Percentiles rank a stretch among this genome's conserved stretches.
Conservation (phyloP, 2,329 filamentous ascomycete species). For the Stagonosporopsis chrysanthemi region DNA sequence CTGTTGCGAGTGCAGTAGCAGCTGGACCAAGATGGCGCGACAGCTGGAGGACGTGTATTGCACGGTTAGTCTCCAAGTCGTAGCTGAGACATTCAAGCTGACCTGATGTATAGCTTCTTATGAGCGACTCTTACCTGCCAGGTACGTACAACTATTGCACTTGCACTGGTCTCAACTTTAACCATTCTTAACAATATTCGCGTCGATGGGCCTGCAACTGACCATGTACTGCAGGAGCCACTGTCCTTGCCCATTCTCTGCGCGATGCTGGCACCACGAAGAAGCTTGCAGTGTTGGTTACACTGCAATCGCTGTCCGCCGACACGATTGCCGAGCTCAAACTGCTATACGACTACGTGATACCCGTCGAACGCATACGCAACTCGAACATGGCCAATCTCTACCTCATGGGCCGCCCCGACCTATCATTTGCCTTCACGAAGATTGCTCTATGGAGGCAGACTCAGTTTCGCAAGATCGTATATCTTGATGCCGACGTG, state of each 20-base stretch:
- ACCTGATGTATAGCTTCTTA: conserved; percentile 72
- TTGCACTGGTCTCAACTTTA: no score
- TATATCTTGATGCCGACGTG: conserved; percentile 94
- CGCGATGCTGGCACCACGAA: conserved; percentile 87
- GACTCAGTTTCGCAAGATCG: conserved; percentile 86
- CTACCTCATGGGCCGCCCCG: conserved; percentile 87
- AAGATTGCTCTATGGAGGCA: conserved; percentile 96
- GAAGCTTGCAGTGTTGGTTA: conserved; percentile 85
- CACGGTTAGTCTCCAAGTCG: conserved; percentile 59
- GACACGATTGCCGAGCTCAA: conserved; percentile 80
- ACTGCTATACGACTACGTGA: conserved; percentile 86
- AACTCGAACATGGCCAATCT: conserved; percentile 83
- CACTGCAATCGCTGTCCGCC: conserved; percentile 76
- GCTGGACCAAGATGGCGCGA: conserved; percentile 39
- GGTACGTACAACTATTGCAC: conserved; percentile 61
- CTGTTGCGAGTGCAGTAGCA: conserved; percentile 6
- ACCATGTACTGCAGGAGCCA: conserved; percentile 69
- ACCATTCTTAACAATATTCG: neutral
- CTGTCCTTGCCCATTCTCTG: conserved; percentile 92
- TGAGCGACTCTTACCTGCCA: conserved; percentile 92
- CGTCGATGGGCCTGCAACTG: neutral
- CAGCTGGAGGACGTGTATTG: conserved; percentile 68
- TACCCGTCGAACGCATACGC: conserved; percentile 80
- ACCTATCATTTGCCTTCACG: conserved; percentile 91
- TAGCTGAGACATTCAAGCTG: conserved; percentile 34